Evolutionary conservation across 208 protist species (phyloP), one percentile per base, ranked within the genome.

Genomic region (Phytomonas sp.): DNA sequence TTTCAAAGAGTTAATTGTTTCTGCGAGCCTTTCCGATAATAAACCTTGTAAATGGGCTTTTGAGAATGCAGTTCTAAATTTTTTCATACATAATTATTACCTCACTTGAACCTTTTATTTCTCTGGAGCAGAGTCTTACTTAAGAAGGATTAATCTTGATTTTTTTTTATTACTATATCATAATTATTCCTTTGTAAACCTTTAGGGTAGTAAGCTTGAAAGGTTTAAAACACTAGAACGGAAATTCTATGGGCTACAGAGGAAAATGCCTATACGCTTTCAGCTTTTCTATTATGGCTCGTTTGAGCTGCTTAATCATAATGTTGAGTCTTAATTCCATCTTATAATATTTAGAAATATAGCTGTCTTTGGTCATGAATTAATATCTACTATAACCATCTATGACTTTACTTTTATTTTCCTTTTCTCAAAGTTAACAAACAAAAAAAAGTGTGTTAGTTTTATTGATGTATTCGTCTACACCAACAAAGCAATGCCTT

Each of bases 401-500:
- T 56, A 56, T 32, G 32, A 34, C 29, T 69, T 31, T 67, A 52
- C 14, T 63, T 30, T 63, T 70, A 14, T 63, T 66, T 37, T 71
- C 63, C 37, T 71, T 71, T 72, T 71, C 0, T 65, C 45, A 29
- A 32, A 30, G 3, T 71, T n/a, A 45, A 37, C 52, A 49, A 63
- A 71, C 8, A 71, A 71, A 23, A 33, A 37, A 33, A 62, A 56
- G 45, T 56, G 45, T 56, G 56, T 12, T 71, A 33, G 1, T 60
- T 49, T 49, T 65, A 60, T 65, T n/a, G 6, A 65, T 65, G 36
- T 11, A 65, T 45, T 65, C 33, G 61, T 65, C 33, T 65, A 36
- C 33, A 6, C 37, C 37, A 26, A 65, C 72, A 2, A 67, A 69
- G 32, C 76, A 81, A 60, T 84, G 80, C 60, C 31, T 84, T 45